Percentiles rank a stretch among this genome's conserved stretches.
phyloP scores from a whole-genome alignment of 352 stramenopile genomes.

The Peronospora destructor region DNA sequence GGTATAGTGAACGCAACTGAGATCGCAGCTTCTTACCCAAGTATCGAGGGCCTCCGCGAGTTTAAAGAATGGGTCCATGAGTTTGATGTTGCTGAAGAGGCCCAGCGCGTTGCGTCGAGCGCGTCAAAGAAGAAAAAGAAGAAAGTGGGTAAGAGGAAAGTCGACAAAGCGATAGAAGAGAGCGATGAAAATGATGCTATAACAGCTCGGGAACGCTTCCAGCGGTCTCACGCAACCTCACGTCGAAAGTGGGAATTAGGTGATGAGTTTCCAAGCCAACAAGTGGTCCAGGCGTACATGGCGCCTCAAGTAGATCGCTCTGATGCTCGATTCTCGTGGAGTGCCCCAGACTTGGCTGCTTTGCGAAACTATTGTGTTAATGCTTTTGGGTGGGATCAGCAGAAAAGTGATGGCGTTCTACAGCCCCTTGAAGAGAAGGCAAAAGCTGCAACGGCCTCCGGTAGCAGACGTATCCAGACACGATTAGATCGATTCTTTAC shows the following conservation, averaged over 20 bases:
- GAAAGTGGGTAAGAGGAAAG: conserved; percentile 20
- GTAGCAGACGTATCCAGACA: conserved; percentile 63
- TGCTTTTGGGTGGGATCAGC: conserved; percentile 90
- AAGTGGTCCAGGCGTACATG: conserved; percentile 91
- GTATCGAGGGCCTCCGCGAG: conserved; percentile 83
- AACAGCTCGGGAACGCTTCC: conserved; percentile 66
- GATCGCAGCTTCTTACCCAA: conserved; percentile 72
- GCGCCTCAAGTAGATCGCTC: conserved; percentile 85
- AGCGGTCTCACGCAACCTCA: conserved; percentile 87
- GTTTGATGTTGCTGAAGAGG: conserved; percentile 58
- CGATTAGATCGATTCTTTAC: conserved; percentile 94
- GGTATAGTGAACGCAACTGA: conserved; percentile 81
- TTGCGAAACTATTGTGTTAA: conserved; percentile 84
- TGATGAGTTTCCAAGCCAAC: conserved; percentile 89
- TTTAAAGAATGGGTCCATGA: conserved; percentile 66
- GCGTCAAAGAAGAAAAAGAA: conserved; percentile 43
- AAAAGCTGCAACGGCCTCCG: conserved; percentile 20
- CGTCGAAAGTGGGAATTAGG: conserved; percentile 89
- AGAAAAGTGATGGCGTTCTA: conserved; percentile 86
- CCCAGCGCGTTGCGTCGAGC: conserved; percentile 25
- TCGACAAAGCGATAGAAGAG: conserved; percentile 27
- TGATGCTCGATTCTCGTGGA: conserved; percentile 89
- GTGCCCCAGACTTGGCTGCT: conserved; percentile 78
- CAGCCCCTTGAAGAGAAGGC: conserved; percentile 82
- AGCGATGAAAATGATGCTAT: conserved; percentile 39